Percentiles rank a stretch among this genome's conserved stretches.
These are phyloP conservation scores for Cyberlindnera galapagoensis DNA, from an alignment of 805 yeast genomes.

Conservation along the genomic window DNA sequence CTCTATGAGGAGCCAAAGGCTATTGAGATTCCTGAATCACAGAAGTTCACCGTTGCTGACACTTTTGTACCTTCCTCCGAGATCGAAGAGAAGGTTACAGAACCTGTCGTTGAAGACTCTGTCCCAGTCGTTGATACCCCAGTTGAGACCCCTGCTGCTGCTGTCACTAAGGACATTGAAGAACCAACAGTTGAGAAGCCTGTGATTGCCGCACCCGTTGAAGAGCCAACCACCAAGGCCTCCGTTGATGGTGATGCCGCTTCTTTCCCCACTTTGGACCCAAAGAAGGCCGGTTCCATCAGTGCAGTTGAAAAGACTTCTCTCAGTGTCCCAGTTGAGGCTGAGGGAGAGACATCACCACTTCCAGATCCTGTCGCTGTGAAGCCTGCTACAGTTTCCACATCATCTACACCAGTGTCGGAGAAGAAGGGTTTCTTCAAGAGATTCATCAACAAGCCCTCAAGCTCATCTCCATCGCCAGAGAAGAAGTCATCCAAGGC, in stretches of 20 bases:
- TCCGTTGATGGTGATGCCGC: constrained; percentile 1
- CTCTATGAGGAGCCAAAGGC: constrained; percentile 11
- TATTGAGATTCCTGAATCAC: constrained; percentile 17
- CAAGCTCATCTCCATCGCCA: constrained; percentile 4
- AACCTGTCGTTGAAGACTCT: constrained; percentile 2
- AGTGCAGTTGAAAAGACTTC: constrained; percentile 2
- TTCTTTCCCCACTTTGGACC: constrained; percentile 16
- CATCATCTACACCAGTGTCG: background rate
- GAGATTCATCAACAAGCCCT: constrained; percentile 7
- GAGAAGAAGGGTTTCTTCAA: constrained; percentile 11
- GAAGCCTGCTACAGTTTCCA: constrained; percentile 1
- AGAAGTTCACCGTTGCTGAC: constrained; percentile 14
- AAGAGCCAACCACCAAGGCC: background rate
- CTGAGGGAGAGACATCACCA: background rate
- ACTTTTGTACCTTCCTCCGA: constrained; percentile 8
- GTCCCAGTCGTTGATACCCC: constrained; percentile 2
- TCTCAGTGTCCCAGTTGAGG: constrained; percentile 1
- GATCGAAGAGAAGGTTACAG: constrained; percentile 1
- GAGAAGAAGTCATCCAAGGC: constrained; percentile 5
- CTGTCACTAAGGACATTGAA: background rate
- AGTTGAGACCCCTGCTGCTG: background rate
- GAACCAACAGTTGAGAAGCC: background rate
- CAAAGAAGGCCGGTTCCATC: constrained; percentile 14
- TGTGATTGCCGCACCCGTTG: constrained; percentile 4
- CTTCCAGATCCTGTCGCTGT: constrained; percentile 1